These are phyloP conservation scores for Apiotrichum akiyoshidainum DNA, from an alignment of 1,284 basidiomycete genomes.

Conservation along the genomic window DNA sequence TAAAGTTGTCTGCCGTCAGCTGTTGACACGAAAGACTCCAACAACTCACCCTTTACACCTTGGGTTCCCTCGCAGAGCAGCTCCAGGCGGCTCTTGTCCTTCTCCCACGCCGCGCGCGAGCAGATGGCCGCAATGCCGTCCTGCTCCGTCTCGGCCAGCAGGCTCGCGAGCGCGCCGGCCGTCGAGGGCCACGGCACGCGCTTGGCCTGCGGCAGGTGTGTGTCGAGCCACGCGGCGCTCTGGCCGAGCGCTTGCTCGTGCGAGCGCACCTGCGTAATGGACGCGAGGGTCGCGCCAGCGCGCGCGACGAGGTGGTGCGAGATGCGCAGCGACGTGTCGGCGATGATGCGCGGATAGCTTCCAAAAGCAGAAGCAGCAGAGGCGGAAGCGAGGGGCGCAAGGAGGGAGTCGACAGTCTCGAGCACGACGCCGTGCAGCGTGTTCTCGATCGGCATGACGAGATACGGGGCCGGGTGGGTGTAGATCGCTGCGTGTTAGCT, in stretches of 20 bases:
- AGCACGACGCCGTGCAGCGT: conserved; percentile 48
- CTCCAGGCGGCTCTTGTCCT: conserved; percentile 30
- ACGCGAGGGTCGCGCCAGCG: conserved; percentile 29
- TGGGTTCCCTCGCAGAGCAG: conserved; percentile 44
- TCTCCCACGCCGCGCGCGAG: conserved; percentile 33
- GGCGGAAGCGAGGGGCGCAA: conserved; percentile 8
- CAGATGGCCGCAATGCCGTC: conserved; percentile 45
- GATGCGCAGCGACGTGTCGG: conserved; percentile 33
- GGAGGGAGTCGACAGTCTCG: conserved; percentile 45
- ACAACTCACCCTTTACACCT: conserved; percentile 37
- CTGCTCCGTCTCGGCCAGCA: conserved; percentile 18
- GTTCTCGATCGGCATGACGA: conserved; percentile 49
- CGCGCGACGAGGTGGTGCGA: conserved; percentile 45
- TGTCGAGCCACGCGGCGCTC: conserved; percentile 36
- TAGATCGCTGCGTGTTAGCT: conserved; percentile 27
- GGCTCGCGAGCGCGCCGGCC: conserved; percentile 39
- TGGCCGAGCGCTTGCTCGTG: conserved; percentile 53
- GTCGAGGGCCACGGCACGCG: conserved; percentile 37
- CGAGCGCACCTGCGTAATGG: conserved; percentile 41
- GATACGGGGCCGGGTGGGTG: conserved; percentile 23
- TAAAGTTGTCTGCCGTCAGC: conserved; percentile 44
- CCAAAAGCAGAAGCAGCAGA: not conserved
- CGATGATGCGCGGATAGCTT: conserved; percentile 8
- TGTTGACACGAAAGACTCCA: too few relatives aligned
- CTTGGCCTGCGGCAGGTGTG: conserved; percentile 34